phyloP scores from a whole-genome alignment of 257 asterid genomes.

The Penstemon newberryi region DNA sequence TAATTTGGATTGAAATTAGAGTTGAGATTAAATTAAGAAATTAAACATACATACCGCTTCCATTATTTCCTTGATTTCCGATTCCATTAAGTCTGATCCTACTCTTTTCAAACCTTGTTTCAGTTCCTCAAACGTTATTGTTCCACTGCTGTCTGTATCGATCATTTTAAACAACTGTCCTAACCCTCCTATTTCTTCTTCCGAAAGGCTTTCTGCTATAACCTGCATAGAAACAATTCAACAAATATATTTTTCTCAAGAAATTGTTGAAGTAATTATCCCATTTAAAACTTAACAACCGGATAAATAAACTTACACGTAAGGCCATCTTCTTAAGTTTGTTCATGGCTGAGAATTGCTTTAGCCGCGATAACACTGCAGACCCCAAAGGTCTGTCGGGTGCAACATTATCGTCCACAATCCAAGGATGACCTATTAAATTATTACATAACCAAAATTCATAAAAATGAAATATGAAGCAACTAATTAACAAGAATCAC shows the following conservation, averaged over 20 bases:
- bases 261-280: no score
- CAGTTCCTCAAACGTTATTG: conserved; percentile 88
- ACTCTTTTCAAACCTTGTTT: conserved; percentile 74
- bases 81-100: conserved; percentile 81
- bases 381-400: conserved; percentile 94
- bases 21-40: background rate
- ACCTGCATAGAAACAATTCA: conserved; percentile 4
- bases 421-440: conserved; percentile 88
- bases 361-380: conserved; percentile 76
- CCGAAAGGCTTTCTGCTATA: conserved; percentile 91
- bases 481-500: conserved; percentile 5
- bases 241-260: no score
- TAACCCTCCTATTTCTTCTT: conserved; percentile 94
- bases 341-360: conserved; percentile 95
- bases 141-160: conserved; percentile 78
- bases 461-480: background rate
- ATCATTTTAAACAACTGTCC: conserved; percentile 86
- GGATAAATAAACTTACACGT: conserved; percentile 32
- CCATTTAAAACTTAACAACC: no score
- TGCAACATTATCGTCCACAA: conserved; percentile 82
- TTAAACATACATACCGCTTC: conserved; percentile 56
- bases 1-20: background rate
- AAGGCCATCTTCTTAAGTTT: conserved; percentile 98
- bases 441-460: conserved; percentile 2
- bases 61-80: conserved; percentile 79